phyloP scores from a whole-genome alignment of 75 land plant species.

The Picea glauca region DNA sequence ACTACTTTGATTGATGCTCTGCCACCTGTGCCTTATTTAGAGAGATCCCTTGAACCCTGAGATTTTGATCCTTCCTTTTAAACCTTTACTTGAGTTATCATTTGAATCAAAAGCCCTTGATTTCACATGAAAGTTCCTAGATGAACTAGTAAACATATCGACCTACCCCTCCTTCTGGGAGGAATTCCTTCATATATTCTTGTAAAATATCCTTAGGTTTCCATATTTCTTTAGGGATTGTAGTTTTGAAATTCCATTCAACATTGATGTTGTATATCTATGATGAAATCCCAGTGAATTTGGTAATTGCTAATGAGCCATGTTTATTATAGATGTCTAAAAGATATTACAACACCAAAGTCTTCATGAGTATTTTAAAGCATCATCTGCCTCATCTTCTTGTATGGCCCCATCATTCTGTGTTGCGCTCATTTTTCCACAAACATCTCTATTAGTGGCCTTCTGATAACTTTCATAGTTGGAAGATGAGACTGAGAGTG shows the following conservation, averaged over 20 bases:
- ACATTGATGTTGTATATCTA: conserved; percentile 41
- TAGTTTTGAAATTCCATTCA: conserved; percentile 39
- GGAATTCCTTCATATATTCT: conserved; percentile 52
- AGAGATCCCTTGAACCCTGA: too few relatives aligned
- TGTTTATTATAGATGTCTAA: conserved; percentile 97
- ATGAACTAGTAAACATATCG: too few relatives aligned
- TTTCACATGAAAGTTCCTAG: too few relatives aligned
- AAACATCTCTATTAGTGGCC: too few relatives aligned
- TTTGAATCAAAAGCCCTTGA: too few relatives aligned
- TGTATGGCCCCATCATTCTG: background rate
- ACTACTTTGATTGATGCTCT: too few relatives aligned
- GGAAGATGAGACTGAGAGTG: too few relatives aligned
- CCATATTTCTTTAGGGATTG: conserved; percentile 41
- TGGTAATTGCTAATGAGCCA: conserved; percentile 34
- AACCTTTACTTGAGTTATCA: too few relatives aligned
- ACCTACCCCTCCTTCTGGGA: conserved; percentile 26
- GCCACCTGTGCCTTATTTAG: too few relatives aligned
- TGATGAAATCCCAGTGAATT: conserved; percentile 59
- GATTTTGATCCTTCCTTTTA: too few relatives aligned
- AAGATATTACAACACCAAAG: conserved; percentile 58
- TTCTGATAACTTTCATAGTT: too few relatives aligned
- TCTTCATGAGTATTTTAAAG: conserved; percentile 15
- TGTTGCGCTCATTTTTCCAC: too few relatives aligned
- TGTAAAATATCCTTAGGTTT: conserved; percentile 71
- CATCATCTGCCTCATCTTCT: conserved; percentile 1